Evolutionary conservation across 306 rosid species (phyloP).

Genomic region (Citrullus colocynthis): DNA sequence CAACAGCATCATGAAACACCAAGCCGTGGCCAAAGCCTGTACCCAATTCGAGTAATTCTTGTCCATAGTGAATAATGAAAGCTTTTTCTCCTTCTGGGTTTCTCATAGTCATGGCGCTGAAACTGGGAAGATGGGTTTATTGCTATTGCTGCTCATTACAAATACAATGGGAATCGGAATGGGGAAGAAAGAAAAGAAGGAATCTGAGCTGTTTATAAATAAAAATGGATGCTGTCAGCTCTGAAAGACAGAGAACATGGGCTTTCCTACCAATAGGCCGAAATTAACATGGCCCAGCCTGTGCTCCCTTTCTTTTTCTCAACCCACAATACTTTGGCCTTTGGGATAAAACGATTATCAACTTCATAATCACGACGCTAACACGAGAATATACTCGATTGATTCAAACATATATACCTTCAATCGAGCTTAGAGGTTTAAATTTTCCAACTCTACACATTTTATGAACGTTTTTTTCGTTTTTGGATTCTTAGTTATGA

Average conservation of each 20-base stretch:
- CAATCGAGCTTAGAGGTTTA: too few species aligned
- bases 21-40: slow-evolving; percentile 47
- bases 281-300: slow-evolving; percentile 34
- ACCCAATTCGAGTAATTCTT: slow-evolving; percentile 35
- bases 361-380: too few species aligned
- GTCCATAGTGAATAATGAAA: slow-evolving; percentile 10
- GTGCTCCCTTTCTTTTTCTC: background rate
- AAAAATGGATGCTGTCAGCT: slow-evolving; percentile 9
- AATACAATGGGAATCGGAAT: background rate
- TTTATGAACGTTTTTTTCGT: background rate
- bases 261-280: slow-evolving; percentile 21
- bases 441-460: too few species aligned
- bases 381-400: too few species aligned
- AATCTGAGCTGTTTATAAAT: slow-evolving; percentile 3
- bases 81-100: background rate
- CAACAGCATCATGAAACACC: slow-evolving; percentile 53
- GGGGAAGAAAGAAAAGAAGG: background rate
- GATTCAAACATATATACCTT: too few species aligned
- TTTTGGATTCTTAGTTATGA: background rate
- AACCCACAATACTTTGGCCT: too few species aligned
- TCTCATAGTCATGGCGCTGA: slow-evolving; percentile 9
- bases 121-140: background rate
- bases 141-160: background rate
- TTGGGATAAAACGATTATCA: too few species aligned
- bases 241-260: slow-evolving; percentile 14